Evolutionary conservation across 2,329 filamentous ascomycete species (phyloP).

Genomic region (Hymenoscyphus fructigenus): DNA sequence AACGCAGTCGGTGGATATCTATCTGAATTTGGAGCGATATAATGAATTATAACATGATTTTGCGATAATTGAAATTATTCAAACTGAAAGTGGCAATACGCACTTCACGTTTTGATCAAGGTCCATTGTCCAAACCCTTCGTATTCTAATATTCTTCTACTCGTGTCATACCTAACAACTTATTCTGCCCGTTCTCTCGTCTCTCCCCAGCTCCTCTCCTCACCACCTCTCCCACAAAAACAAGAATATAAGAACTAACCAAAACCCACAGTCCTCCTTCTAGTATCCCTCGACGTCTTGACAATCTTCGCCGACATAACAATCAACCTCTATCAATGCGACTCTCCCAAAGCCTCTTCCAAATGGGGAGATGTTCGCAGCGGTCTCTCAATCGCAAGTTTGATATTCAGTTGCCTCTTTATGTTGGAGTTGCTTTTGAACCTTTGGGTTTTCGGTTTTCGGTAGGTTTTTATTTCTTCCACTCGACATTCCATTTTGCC

Average conservation of each 20-base stretch:
- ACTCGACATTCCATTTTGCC: neutral
- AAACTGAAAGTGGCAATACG: too few species aligned
- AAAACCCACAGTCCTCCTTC: constrained; percentile 40
- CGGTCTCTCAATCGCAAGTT: constrained; percentile 50
- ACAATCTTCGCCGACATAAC: constrained; percentile 53
- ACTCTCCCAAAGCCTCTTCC: constrained; percentile 33
- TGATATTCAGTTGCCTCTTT: constrained; percentile 64
- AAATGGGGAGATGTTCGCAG: constrained; percentile 40
- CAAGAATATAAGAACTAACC: neutral
- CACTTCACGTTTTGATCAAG: too few species aligned
- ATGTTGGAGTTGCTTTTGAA: constrained; percentile 59
- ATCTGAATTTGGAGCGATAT: neutral
- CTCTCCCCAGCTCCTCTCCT: neutral
- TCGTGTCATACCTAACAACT: too few species aligned
- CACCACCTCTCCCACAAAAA: neutral
- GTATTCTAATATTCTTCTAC: neutral
- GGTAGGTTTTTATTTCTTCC: constrained; percentile 39
- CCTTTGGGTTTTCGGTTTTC: constrained; percentile 60
- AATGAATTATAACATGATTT: too few species aligned
- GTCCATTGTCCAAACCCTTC: too few species aligned
- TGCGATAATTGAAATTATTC: too few species aligned
- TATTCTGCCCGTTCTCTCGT: too few species aligned
- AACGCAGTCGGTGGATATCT: too few species aligned
- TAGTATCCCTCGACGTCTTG: constrained; percentile 51
- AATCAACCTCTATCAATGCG: constrained; percentile 49